phyloP scores from a whole-genome alignment of 2,329 filamentous ascomycete genomes.

The Aschersonia sp. region DNA sequence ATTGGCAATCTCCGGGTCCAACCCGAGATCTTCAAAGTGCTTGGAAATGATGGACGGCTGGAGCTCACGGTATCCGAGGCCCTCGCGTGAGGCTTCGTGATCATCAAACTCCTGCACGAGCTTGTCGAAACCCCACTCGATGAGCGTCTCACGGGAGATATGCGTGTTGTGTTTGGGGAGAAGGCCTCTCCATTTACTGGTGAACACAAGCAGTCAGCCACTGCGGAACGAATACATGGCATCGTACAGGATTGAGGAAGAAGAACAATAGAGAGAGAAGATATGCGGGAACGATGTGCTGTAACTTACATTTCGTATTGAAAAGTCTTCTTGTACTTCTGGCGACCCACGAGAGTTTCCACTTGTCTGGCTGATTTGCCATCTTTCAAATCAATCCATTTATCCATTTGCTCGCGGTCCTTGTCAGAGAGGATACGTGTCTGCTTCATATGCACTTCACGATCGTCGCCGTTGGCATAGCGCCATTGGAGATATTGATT shows the following conservation, averaged over 20 bases:
- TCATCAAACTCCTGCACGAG: constrained; percentile 97
- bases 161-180: constrained; percentile 88
- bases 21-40: constrained; percentile 93
- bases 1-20: constrained; percentile 96
- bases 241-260: neutral
- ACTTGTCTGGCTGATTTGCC: constrained; percentile 66
- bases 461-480: constrained; percentile 92
- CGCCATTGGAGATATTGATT: constrained; percentile 99
- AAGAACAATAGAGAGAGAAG: neutral
- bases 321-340: constrained; percentile 98
- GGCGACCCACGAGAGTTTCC: constrained; percentile 83
- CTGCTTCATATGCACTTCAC: constrained; percentile 95
- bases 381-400: constrained; percentile 70
- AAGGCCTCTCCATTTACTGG: constrained; percentile 72
- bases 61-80: constrained; percentile 87
- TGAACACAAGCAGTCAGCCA: neutral
- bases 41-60: constrained; percentile 90
- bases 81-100: constrained; percentile 95
- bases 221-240: neutral
- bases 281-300: neutral
- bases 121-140: constrained; percentile 79
- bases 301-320: constrained; percentile 77
- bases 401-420: constrained; percentile 86
- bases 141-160: constrained; percentile 83
- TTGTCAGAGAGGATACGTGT: constrained; percentile 77